Evolutionary conservation across 192 early-diverging fungal species (phyloP).

Genomic region (Linnemannia schmuckeri): DNA sequence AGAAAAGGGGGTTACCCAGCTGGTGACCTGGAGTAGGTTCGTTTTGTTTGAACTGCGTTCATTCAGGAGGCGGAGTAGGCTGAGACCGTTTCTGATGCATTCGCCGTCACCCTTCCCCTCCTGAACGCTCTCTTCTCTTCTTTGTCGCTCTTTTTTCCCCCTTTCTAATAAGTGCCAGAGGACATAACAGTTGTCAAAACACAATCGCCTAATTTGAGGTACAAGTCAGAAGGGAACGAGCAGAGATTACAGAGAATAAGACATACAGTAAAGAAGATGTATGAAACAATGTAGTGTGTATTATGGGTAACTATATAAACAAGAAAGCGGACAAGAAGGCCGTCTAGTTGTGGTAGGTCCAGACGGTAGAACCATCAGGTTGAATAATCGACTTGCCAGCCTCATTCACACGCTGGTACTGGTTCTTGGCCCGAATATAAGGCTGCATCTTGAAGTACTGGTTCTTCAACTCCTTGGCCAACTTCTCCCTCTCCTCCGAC

Average conservation of each 20-base stretch:
- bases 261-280: neutral
- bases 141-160: too few relatives aligned
- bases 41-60: too few relatives aligned
- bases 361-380: slow-evolving; percentile 25
- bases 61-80: too few relatives aligned
- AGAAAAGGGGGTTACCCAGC: too few relatives aligned
- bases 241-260: neutral
- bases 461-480: slow-evolving; percentile 23
- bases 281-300: neutral
- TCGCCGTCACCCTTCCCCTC: too few relatives aligned
- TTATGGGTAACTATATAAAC: neutral
- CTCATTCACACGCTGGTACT: slow-evolving; percentile 40
- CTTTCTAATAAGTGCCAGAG: too few relatives aligned
- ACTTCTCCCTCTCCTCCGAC: slow-evolving; percentile 14
- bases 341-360: slow-evolving; percentile 43
- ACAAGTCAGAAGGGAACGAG: too few relatives aligned
- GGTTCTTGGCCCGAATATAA: slow-evolving; percentile 46
- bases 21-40: too few relatives aligned
- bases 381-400: slow-evolving; percentile 35
- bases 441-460: slow-evolving; percentile 41
- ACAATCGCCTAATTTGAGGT: too few relatives aligned
- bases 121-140: too few relatives aligned
- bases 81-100: too few relatives aligned
- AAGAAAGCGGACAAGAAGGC: neutral
- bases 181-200: too few relatives aligned